These are phyloP conservation scores for Pseudogymnoascus sp. DNA, from an alignment of 2,329 filamentous ascomycete genomes.

Conservation along the genomic window DNA sequence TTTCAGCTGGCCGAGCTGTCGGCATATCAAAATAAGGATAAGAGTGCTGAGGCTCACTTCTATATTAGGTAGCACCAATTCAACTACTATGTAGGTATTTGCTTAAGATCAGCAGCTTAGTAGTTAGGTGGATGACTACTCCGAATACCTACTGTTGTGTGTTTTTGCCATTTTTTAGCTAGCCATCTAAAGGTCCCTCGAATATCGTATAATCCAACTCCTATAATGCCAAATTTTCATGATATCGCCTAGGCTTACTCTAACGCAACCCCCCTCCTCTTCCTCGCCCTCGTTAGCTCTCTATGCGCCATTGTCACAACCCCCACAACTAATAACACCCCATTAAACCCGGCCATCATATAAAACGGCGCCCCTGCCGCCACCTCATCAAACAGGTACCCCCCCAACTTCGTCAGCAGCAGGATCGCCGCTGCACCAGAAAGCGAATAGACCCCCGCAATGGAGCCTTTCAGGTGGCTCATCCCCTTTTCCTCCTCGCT, in stretches of 20 bases:
- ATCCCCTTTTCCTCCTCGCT: slow-evolving; percentile 30
- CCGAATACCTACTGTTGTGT: too few species aligned
- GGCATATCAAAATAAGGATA: too few species aligned
- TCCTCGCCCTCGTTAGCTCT: slow-evolving; percentile 16
- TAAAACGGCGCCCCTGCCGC: slow-evolving; percentile 79
- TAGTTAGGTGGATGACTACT: too few species aligned
- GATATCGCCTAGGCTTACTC: background rate
- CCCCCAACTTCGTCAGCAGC: slow-evolving; percentile 83
- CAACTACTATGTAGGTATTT: too few species aligned
- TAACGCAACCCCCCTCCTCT: background rate
- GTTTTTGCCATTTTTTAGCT: too few species aligned
- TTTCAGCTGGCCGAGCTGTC: too few species aligned
- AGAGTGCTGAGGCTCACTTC: too few species aligned
- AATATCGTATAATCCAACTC: too few species aligned
- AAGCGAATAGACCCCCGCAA: slow-evolving; percentile 88
- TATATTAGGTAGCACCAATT: too few species aligned
- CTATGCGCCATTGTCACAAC: slow-evolving; percentile 23
- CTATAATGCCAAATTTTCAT: background rate
- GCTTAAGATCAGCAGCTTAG: too few species aligned
- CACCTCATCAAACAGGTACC: slow-evolving; percentile 70
- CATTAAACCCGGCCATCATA: slow-evolving; percentile 88
- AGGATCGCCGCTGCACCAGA: slow-evolving; percentile 86
- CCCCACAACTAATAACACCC: slow-evolving; percentile 49
- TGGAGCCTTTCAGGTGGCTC: slow-evolving; percentile 69
- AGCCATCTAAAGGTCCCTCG: too few species aligned